phyloP scores from a whole-genome alignment of 2,329 filamentous ascomycete species.

The Ophiostoma quercus region DNA sequence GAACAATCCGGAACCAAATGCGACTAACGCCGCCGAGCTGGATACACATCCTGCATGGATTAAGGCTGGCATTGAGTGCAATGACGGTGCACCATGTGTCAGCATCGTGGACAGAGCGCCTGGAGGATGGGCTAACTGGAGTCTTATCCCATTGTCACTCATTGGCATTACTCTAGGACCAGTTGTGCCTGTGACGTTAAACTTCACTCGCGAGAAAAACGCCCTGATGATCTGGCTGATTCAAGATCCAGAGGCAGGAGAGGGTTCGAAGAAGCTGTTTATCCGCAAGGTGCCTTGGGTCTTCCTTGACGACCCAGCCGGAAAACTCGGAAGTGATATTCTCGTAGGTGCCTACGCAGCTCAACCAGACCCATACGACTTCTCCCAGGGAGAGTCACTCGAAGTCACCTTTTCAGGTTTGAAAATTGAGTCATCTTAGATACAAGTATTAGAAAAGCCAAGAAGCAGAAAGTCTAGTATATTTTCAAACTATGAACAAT shows the following conservation, averaged over 20 bases:
- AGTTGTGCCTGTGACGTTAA: constrained; percentile 16
- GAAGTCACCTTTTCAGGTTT: constrained; percentile 21
- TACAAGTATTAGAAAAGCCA: no score
- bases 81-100: constrained; percentile 24
- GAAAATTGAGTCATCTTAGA: constrained; percentile 19
- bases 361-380: constrained; percentile 24
- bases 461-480: not conserved
- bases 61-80: constrained; percentile 27
- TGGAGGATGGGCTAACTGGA: constrained; percentile 26
- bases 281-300: constrained; percentile 28
- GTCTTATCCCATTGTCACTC: constrained; percentile 25
- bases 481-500: not conserved
- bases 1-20: constrained; percentile 19
- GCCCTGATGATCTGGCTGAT: constrained; percentile 24
- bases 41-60: constrained; percentile 26
- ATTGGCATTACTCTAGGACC: constrained; percentile 14
- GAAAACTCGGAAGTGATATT: constrained; percentile 18
- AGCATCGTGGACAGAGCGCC: constrained; percentile 21
- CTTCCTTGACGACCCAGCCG: constrained; percentile 22
- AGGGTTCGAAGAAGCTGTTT: not conserved
- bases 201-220: constrained; percentile 24
- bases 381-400: constrained; percentile 17
- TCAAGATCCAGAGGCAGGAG: not conserved
- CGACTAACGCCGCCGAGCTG: not conserved
- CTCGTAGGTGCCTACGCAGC: constrained; percentile 25